These are phyloP conservation scores for Fragaria ananassa DNA, from an alignment of 306 rosid species.

Conservation along the genomic window DNA sequence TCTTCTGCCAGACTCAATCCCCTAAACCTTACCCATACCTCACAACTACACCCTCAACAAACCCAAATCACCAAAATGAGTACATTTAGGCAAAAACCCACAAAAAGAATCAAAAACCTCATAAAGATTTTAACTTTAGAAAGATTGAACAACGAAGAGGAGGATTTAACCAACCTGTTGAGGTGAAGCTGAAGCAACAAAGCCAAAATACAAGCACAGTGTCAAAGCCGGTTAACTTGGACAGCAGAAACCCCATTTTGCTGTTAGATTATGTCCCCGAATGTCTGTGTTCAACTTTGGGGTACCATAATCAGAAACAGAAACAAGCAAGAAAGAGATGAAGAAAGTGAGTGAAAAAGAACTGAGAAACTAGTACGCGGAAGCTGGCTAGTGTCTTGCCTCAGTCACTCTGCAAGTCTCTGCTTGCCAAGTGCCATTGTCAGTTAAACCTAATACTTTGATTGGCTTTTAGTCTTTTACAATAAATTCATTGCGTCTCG, in stretches of 20 bases:
- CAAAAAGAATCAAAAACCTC: conserved; percentile 11
- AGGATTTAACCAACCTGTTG: conserved; percentile 46
- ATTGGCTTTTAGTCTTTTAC: not conserved
- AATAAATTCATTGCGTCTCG: not conserved
- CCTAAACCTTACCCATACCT: conserved; percentile 10
- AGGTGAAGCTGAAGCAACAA: conserved; percentile 33
- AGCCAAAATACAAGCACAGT: conserved; percentile 33
- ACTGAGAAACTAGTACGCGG: not conserved
- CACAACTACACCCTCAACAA: conserved; percentile 20
- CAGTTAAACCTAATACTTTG: not conserved
- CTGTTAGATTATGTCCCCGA: conserved; percentile 6
- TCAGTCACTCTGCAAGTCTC: not conserved
- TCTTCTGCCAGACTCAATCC: conserved; percentile 10
- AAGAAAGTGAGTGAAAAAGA: not conserved
- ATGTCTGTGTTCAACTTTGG: conserved; percentile 1
- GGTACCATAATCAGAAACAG: not conserved
- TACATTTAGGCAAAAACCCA: conserved; percentile 13
- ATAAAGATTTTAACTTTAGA: conserved; percentile 3
- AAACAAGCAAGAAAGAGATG: not conserved
- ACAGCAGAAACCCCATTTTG: conserved; percentile 30
- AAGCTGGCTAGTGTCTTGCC: not conserved
- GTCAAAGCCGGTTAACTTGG: conserved; percentile 27
- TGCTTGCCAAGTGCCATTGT: not conserved
- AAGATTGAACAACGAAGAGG: conserved; percentile 10
- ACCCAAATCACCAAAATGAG: not conserved